phyloP scores from a whole-genome alignment of 75 land plant genomes.

The Isoetes taiwanensis region DNA sequence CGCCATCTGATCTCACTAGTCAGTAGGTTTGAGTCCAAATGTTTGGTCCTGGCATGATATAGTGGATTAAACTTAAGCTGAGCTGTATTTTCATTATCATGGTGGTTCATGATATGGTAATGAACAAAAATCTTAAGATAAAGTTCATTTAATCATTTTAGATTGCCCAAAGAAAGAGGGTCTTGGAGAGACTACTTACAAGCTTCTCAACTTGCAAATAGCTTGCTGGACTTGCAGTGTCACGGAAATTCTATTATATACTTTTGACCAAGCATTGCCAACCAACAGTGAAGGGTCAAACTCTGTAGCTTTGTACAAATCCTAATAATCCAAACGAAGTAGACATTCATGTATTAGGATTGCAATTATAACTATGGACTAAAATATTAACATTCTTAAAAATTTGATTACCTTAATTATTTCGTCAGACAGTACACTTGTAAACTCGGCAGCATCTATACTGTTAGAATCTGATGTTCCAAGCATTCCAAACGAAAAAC shows the following conservation, averaged over 20 bases:
- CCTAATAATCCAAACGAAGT: constrained; percentile 30
- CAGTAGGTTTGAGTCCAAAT: too few species aligned
- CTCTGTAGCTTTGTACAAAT: constrained; percentile 72
- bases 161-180: too few species aligned
- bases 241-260: constrained; percentile 27
- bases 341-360: neutral
- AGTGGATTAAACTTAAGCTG: too few species aligned
- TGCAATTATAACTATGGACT: neutral
- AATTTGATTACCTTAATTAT: constrained; percentile 60
- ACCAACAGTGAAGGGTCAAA: constrained; percentile 36
- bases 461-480: constrained; percentile 93
- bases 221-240: constrained; percentile 34
- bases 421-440: constrained; percentile 85
- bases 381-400: neutral
- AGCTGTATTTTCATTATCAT: too few species aligned
- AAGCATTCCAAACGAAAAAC: constrained; percentile 88
- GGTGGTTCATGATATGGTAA: too few species aligned
- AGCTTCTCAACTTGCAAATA: constrained; percentile 29
- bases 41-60: too few species aligned
- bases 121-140: too few species aligned
- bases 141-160: too few species aligned
- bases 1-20: too few species aligned
- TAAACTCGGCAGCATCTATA: constrained; percentile 51
- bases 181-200: too few species aligned
- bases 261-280: constrained; percentile 18